Percentiles rank a stretch among this genome's conserved stretches.
These are phyloP conservation scores for Penicillium janthinellum DNA, from an alignment of 2,329 filamentous ascomycete genomes.

Conservation along the genomic window DNA sequence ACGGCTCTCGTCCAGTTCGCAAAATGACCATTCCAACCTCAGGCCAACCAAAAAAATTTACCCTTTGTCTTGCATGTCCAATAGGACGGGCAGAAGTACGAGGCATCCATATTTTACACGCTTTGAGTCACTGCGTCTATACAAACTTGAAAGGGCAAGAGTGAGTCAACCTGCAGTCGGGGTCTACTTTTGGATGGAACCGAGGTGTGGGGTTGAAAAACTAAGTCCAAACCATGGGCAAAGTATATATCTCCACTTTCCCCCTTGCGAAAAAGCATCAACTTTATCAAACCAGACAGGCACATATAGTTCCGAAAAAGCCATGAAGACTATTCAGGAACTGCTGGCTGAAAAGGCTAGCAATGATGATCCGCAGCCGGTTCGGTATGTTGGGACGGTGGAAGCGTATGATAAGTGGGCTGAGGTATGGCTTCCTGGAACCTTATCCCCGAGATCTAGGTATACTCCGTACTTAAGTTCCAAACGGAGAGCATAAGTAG, in stretches of 20 bases:
- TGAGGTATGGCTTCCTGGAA: slow-evolving; percentile 25
- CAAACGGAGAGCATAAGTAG: neutral
- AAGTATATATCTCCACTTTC: slow-evolving; percentile 1
- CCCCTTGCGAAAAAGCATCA: neutral
- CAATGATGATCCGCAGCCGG: slow-evolving; percentile 7
- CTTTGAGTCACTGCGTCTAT: neutral
- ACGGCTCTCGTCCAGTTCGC: neutral
- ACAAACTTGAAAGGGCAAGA: neutral
- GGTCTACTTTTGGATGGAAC: neutral
- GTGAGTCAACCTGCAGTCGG: slow-evolving; percentile 4
- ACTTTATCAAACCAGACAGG: neutral
- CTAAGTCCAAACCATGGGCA: neutral
- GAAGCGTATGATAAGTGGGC: slow-evolving; percentile 45
- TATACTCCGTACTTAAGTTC: neutral
- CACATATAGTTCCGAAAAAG: neutral
- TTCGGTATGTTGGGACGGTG: slow-evolving; percentile 38
- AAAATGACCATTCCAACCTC: slow-evolving; percentile 3
- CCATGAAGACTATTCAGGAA: slow-evolving; percentile 24
- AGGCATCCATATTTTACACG: neutral
- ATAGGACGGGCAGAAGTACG: neutral
- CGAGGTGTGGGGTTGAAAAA: slow-evolving; percentile 1
- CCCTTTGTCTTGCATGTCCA: neutral
- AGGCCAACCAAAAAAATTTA: neutral
- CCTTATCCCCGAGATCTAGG: neutral
- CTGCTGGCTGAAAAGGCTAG: slow-evolving; percentile 10